These are phyloP conservation scores for Crithidia expoeki DNA, from an alignment of 208 protist genomes.

Conservation along the genomic window DNA sequence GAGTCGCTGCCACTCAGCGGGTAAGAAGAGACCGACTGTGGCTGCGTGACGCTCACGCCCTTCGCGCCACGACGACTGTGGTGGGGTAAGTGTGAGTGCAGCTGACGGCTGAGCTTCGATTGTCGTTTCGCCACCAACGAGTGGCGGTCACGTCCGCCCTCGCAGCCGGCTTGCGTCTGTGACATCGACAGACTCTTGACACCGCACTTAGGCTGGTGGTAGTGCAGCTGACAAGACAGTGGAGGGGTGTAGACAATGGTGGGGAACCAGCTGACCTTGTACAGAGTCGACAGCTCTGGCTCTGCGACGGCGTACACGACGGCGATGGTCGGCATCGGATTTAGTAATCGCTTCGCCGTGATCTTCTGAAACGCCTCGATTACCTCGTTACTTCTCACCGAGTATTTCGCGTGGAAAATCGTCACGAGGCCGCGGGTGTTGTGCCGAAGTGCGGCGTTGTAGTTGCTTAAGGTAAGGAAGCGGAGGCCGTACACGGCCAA, in stretches of 20 bases:
- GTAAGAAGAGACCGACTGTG: not conserved
- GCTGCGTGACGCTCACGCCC: slow-evolving; percentile 1
- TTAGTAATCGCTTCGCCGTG: slow-evolving; percentile 47
- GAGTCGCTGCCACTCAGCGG: slow-evolving; percentile 22
- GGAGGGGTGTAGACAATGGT: slow-evolving; percentile 84
- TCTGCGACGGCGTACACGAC: slow-evolving; percentile 83
- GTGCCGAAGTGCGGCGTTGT: slow-evolving; percentile 37
- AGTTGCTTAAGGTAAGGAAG: slow-evolving; percentile 66
- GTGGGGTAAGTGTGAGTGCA: slow-evolving; percentile 9
- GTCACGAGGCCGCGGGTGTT: slow-evolving; percentile 70
- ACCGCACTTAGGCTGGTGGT: not conserved
- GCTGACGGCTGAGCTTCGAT: not conserved
- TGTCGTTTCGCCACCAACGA: not conserved
- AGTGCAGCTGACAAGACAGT: not conserved
- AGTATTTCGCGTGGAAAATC: slow-evolving; percentile 88
- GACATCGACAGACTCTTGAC: not conserved
- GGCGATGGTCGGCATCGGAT: slow-evolving; percentile 73
- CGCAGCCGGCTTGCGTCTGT: not conserved
- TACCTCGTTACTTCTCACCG: slow-evolving; percentile 60
- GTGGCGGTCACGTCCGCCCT: not conserved
- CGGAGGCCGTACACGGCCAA: slow-evolving; percentile 34
- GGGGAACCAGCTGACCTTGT: slow-evolving; percentile 80
- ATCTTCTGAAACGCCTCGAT: slow-evolving; percentile 67
- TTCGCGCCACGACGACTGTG: not conserved
- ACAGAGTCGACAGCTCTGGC: slow-evolving; percentile 79